phyloP scores from a whole-genome alignment of 371 early-diverging fungal species.

The Chytridium lagenaria region DNA sequence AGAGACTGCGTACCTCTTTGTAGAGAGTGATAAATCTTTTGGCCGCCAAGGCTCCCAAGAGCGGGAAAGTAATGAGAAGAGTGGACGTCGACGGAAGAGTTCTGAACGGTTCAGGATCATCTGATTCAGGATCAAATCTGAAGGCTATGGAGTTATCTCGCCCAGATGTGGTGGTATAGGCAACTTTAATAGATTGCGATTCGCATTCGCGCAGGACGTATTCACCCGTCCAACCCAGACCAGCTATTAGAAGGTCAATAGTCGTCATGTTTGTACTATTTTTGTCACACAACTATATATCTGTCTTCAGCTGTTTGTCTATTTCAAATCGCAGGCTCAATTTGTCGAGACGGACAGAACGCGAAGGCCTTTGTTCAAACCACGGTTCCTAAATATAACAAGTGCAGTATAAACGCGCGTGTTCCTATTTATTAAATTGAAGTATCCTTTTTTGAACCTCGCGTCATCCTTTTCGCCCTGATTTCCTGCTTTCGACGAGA shows the following conservation, averaged over 20 bases:
- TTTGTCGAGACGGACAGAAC: neutral
- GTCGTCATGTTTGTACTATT: neutral
- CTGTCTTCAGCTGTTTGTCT: too few relatives aligned
- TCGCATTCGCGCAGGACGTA: neutral
- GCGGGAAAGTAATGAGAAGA: slow-evolving; percentile 62
- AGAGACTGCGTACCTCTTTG: too few relatives aligned
- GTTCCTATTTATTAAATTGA: too few relatives aligned
- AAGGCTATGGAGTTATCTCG: slow-evolving; percentile 56
- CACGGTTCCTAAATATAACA: too few relatives aligned
- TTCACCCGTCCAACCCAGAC: neutral
- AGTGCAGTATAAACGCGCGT: too few relatives aligned
- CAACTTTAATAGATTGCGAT: neutral
- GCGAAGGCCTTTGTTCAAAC: neutral
- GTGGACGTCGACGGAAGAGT: slow-evolving; percentile 49
- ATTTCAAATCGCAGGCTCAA: neutral
- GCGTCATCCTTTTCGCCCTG: too few relatives aligned
- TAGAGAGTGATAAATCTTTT: slow-evolving; percentile 45
- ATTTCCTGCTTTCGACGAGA: too few relatives aligned
- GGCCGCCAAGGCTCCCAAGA: slow-evolving; percentile 42
- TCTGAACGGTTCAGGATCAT: slow-evolving; percentile 32
- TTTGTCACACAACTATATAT: too few relatives aligned
- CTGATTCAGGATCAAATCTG: slow-evolving; percentile 47
- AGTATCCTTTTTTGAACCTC: too few relatives aligned
- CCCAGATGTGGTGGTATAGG: slow-evolving; percentile 50
- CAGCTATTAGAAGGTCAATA: neutral